Percentiles rank a stretch among this genome's conserved stretches.
Conservation (phyloP, 176 grass and related monocot genomes). For the Lolium perenne region DNA sequence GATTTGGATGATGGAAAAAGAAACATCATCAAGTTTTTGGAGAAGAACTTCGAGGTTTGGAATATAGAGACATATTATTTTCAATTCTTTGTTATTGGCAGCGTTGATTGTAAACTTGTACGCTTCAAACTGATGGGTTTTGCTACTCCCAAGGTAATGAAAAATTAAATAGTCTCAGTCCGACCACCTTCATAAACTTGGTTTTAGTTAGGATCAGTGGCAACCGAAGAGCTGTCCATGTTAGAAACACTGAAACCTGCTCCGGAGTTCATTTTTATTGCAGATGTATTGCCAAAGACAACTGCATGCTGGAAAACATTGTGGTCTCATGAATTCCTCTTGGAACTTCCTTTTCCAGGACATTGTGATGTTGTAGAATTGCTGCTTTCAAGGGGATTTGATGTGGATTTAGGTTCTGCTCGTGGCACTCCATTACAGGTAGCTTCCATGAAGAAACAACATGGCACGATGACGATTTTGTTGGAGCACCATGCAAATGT, state of each 20-base stretch:
- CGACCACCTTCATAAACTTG: background rate
- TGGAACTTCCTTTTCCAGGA: constrained; percentile 10
- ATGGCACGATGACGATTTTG: background rate
- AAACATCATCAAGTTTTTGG: background rate
- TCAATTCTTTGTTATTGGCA: background rate
- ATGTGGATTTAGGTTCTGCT: background rate
- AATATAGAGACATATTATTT: background rate
- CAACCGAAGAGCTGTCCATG: background rate
- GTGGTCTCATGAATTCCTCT: background rate
- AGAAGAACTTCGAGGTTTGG: background rate
- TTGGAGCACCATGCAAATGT: constrained; percentile 12
- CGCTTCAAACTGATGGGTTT: background rate
- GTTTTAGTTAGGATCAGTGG: background rate
- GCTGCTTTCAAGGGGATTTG: constrained; percentile 6
- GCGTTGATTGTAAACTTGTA: background rate
- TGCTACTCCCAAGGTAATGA: background rate
- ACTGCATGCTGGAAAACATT: background rate
- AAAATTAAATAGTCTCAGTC: background rate
- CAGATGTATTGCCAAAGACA: background rate
- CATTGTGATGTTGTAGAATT: constrained; percentile 9
- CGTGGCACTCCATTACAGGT: background rate
- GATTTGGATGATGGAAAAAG: no score
- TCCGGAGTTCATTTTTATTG: background rate
- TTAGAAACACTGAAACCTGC: background rate
- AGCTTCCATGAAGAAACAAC: background rate